Base-by-base conservation (phyloP, 306 rosid species). In the Herpetospermum pedunculosum region DNA sequence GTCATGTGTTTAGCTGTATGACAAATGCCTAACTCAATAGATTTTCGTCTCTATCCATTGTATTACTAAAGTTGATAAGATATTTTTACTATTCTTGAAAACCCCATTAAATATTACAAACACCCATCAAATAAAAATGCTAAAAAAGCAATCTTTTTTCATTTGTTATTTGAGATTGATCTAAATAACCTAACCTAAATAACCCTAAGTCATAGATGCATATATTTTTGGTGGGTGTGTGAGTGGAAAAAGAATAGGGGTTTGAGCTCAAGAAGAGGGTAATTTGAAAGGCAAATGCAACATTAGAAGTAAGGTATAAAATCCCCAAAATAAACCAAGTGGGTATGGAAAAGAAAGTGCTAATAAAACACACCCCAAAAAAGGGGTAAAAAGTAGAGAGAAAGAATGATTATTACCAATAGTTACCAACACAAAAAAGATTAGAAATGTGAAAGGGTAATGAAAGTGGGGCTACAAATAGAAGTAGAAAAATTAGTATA, bases 391-490 rank as follows among this genome's bases (percentile, higher is more conserved):
- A 71, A 46, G 47, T 8, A 44, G 19, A 74, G 79, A 70, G 73
- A 82, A 78, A 77, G 38, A 0, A 84, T 91, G 87, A 85, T 87
- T 79, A 82, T 87, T 74, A 41, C 84, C 85, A 82, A 77, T 87
- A 74, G 80, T 89, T 85, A 78, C 88, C 88, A 80, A 84, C 90
- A 85, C 87, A 81, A 75, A 44, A 44, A 62, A 62, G 54, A 75
- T 6, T 60, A 25, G 25, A 81, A 59, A 23, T 47, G 67, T 67
- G 55, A 71, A 55, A 72, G 81, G 46, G 37, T 55, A 57, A 59
- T 54, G 44, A 74, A 38, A 57, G 71, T 13, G 14, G 6, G 57
- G 55, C 70, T 70, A 83, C 73, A 88, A 85, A 81, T 78, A 78
- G 87, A 80, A 83, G 73, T 82, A 78, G 79, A 80, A 88, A 70